Conservation (phyloP, 176 grass and related monocot species). For the Bromus sterilis region DNA sequence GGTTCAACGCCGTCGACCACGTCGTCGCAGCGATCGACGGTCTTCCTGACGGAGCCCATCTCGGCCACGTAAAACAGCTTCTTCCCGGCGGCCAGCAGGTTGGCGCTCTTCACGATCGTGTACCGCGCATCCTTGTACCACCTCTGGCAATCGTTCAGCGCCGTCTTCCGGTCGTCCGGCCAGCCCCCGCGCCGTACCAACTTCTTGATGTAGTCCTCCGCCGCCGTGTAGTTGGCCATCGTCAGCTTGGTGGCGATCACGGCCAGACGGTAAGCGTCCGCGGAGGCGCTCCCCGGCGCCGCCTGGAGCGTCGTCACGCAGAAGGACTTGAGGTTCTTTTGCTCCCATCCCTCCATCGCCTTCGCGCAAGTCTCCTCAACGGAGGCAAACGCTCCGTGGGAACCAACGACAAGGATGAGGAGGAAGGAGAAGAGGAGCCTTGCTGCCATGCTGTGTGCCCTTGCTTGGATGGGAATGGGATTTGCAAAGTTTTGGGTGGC, state of each 20-base stretch:
- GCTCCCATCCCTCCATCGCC: neutral
- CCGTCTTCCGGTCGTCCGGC: neutral
- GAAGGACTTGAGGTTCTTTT: neutral
- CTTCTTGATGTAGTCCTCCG: constrained; percentile 18
- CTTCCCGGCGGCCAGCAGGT: neutral
- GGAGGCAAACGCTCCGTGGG: neutral
- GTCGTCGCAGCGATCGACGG: constrained; percentile 15
- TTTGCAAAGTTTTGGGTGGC: neutral
- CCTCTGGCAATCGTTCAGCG: constrained; percentile 23
- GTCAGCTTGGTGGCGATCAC: constrained; percentile 41
- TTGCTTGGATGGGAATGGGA: neutral
- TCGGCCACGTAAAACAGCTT: constrained; percentile 4
- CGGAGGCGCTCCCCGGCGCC: constrained; percentile 20
- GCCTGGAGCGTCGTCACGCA: constrained; percentile 31
- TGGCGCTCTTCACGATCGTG: constrained; percentile 34
- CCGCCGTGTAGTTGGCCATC: constrained; percentile 42
- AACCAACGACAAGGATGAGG: neutral
- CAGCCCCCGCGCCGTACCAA: constrained; percentile 9
- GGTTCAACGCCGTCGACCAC: neutral
- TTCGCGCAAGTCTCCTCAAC: constrained; percentile 20
- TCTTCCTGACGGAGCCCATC: constrained; percentile 13
- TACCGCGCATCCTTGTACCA: constrained; percentile 30
- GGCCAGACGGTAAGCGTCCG: constrained; percentile 30
- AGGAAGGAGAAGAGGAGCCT: neutral
- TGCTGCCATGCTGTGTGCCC: neutral